Conservation (phyloP, 164 flowering plant species). For the Santalum album region DNA sequence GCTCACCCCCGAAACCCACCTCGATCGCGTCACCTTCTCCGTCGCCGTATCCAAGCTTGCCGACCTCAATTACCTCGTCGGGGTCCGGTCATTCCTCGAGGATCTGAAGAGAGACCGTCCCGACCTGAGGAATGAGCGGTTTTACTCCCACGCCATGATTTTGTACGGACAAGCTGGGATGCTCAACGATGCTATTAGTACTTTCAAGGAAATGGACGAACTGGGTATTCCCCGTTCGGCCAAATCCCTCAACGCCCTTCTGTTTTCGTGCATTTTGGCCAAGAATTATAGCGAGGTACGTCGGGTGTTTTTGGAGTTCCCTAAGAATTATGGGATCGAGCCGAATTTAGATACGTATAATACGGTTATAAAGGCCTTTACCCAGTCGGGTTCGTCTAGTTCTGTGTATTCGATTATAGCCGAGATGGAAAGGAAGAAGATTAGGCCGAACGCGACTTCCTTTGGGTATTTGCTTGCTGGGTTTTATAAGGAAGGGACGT, state of each 20-base stretch:
- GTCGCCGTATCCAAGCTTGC: conserved; percentile 54
- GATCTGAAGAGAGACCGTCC: conserved; percentile 45
- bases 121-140: conserved; percentile 47
- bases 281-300: conserved; percentile 38
- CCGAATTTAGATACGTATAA: conserved; percentile 58
- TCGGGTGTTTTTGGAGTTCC: conserved; percentile 46
- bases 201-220: conserved; percentile 38
- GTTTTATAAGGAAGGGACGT: conserved; percentile 60
- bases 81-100: conserved; percentile 35
- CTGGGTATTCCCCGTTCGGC: conserved; percentile 28
- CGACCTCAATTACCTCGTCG: conserved; percentile 26
- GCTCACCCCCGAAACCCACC: conserved; percentile 53
- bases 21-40: conserved; percentile 64
- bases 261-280: conserved; percentile 43
- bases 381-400: conserved; percentile 47
- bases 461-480: conserved; percentile 52
- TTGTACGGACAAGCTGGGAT: conserved; percentile 75
- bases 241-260: conserved; percentile 48
- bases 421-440: conserved; percentile 57
- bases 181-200: conserved; percentile 36
- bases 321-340: conserved; percentile 30
- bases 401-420: conserved; percentile 46
- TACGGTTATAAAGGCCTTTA: conserved; percentile 50
- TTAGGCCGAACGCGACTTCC: conserved; percentile 44
- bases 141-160: conserved; percentile 38